A percentile compares a stretch with the other conserved stretches of the same genome.
Conservation (phyloP, 2,329 filamentous ascomycete species). For the Passalora sequoiae region DNA sequence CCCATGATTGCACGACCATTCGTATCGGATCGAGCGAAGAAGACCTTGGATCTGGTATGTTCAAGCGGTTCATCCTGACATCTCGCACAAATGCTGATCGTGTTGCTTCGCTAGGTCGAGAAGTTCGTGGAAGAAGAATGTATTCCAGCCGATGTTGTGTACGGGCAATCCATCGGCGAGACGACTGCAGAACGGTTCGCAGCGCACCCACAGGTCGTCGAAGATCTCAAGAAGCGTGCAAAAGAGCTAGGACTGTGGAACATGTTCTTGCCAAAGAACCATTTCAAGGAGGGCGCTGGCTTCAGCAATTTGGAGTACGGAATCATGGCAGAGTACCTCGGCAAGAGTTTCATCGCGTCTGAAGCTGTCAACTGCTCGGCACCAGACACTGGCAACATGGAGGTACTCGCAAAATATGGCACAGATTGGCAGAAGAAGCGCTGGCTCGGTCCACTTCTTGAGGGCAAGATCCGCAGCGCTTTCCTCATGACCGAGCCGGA, state of each 20-base stretch:
- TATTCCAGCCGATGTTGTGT: slow-evolving; percentile 68
- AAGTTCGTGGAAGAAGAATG: slow-evolving; percentile 96
- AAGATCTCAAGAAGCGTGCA: slow-evolving; percentile 83
- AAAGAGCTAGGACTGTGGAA: slow-evolving; percentile 88
- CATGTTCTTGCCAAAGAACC: slow-evolving; percentile 91
- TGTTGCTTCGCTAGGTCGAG: slow-evolving; percentile 51
- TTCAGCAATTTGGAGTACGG: slow-evolving; percentile 96
- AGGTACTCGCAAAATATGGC: slow-evolving; percentile 50
- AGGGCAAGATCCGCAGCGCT: slow-evolving; percentile 46
- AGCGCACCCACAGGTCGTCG: slow-evolving; percentile 71
- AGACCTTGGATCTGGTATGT: slow-evolving; percentile 69
- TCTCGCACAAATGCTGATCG: too few relatives aligned
- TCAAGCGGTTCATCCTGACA: too few relatives aligned
- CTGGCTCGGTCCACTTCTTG: slow-evolving; percentile 48
- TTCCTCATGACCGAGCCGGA: slow-evolving; percentile 47
- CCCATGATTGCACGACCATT: slow-evolving; percentile 55
- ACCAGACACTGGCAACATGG: slow-evolving; percentile 50
- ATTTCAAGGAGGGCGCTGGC: slow-evolving; percentile 92
- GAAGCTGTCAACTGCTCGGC: slow-evolving; percentile 73
- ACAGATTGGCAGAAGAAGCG: slow-evolving; percentile 47
- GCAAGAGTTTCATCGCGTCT: slow-evolving; percentile 75
- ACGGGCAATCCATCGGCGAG: slow-evolving; percentile 71
- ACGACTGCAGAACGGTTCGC: slow-evolving; percentile 69
- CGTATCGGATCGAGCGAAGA: slow-evolving; percentile 79
- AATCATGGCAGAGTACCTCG: slow-evolving; percentile 92